Evolutionary conservation across 2,329 filamentous ascomycete genomes (phyloP).

Genomic region (Alternaria gaisen): DNA sequence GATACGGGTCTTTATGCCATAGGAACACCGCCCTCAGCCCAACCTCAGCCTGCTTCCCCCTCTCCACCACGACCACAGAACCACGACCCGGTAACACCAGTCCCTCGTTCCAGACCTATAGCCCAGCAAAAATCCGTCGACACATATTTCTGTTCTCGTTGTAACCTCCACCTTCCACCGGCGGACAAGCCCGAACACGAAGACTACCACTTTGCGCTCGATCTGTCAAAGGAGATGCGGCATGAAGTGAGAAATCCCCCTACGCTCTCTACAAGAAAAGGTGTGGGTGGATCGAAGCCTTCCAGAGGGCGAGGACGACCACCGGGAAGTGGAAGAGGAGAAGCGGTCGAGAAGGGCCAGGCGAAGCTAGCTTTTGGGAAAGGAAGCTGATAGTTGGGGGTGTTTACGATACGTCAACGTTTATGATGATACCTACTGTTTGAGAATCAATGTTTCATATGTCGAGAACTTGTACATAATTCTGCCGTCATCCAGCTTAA

Average conservation of each 20-base stretch:
- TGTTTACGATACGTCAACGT: not conserved
- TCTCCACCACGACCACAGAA: conserved; percentile 16
- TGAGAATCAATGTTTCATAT: not conserved
- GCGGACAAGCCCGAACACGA: conserved; percentile 76
- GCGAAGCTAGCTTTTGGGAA: conserved; percentile 55
- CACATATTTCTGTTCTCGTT: conserved; percentile 69
- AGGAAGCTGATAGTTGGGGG: not conserved
- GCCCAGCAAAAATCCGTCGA: conserved; percentile 38
- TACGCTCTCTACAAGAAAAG: conserved; percentile 13
- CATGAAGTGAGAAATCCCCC: conserved; percentile 37
- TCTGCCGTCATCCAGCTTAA: not conserved
- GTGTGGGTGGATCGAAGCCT: conserved; percentile 27
- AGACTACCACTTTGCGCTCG: conserved; percentile 95
- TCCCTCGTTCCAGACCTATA: not conserved
- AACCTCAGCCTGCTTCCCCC: conserved; percentile 26
- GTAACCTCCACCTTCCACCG: conserved; percentile 67
- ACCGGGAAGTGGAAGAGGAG: conserved; percentile 30
- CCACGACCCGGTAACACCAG: conserved; percentile 11
- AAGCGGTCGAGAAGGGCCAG: conserved; percentile 55
- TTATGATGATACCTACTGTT: not conserved
- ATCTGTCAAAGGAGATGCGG: conserved; percentile 71
- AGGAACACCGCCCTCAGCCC: conserved; percentile 45
- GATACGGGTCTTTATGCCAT: conserved; percentile 21
- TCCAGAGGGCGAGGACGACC: conserved; percentile 50
- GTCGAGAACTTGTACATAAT: not conserved